These are phyloP conservation scores for Lasiodiplodia theobromae DNA, from an alignment of 2,329 filamentous ascomycete species.

Conservation along the genomic window DNA sequence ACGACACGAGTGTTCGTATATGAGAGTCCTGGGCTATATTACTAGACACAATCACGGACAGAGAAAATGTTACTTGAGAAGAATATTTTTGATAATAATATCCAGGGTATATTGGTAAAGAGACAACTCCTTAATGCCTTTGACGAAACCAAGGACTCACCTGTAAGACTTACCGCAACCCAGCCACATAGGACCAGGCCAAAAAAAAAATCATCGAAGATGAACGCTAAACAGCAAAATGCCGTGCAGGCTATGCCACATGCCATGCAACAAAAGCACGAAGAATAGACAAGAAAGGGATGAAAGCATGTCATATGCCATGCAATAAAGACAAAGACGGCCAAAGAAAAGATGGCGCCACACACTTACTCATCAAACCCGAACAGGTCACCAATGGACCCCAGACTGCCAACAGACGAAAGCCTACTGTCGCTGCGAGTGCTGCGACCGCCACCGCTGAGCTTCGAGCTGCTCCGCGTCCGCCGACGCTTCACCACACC, in stretches of 20 bases:
- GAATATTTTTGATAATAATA: no score
- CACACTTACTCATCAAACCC: no score
- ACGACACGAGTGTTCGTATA: no score
- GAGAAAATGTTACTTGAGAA: no score
- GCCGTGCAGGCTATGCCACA: not conserved
- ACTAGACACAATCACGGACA: no score
- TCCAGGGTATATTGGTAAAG: no score
- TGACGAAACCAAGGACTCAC: not conserved
- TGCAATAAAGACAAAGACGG: not conserved
- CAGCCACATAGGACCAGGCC: not conserved
- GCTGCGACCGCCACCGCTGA: conserved; percentile 44
- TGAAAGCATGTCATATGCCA: not conserved
- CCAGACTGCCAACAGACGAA: no score
- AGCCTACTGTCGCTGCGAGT: not conserved
- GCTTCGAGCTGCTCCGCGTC: no score
- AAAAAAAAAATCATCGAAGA: not conserved
- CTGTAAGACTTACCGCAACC: not conserved
- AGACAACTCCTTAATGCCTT: not conserved
- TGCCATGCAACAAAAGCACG: not conserved
- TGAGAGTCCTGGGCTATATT: no score
- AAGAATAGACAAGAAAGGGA: not conserved
- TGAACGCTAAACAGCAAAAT: not conserved
- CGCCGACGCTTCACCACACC: no score
- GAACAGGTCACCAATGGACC: no score
- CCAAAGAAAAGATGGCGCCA: no score